Conservation (phyloP, 176 grass and related monocot species). For the Hyparrhenia diplandra region DNA sequence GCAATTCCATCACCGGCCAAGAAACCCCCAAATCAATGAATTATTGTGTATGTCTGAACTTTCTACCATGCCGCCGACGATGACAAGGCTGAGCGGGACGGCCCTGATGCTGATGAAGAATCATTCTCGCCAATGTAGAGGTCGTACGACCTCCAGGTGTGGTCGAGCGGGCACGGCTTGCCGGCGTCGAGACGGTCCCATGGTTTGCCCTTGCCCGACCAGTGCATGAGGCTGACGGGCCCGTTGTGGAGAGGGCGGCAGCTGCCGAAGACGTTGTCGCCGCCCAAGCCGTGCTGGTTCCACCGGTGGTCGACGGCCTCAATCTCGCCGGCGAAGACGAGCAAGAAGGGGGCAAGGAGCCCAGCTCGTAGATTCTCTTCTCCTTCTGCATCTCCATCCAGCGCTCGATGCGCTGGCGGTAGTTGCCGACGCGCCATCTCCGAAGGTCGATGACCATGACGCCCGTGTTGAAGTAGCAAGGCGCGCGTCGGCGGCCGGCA, state of each 20-base stretch:
- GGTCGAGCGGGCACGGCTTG: slow-evolving; percentile 66
- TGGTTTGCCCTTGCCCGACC: slow-evolving; percentile 88
- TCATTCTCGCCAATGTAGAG: slow-evolving; percentile 42
- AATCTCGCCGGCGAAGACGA: slow-evolving; percentile 80
- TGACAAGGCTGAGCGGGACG: slow-evolving; percentile 19
- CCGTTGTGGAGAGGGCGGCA: slow-evolving; percentile 83
- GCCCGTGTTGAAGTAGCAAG: slow-evolving; percentile 74
- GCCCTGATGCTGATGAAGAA: slow-evolving; percentile 27
- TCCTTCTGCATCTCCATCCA: slow-evolving; percentile 87
- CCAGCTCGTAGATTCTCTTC: slow-evolving; percentile 81
- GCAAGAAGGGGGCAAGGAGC: slow-evolving; percentile 77
- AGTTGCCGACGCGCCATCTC: slow-evolving; percentile 64
- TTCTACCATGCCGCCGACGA: slow-evolving; percentile 41
- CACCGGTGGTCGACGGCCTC: slow-evolving; percentile 84
- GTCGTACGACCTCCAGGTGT: slow-evolving; percentile 72
- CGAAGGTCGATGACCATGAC: slow-evolving; percentile 74
- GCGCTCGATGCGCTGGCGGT: slow-evolving; percentile 59
- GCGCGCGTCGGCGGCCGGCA: slow-evolving; percentile 27
- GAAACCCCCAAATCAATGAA: slow-evolving; percentile 35
- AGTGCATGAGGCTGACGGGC: slow-evolving; percentile 85
- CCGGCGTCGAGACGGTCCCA: slow-evolving; percentile 80
- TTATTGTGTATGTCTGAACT: slow-evolving; percentile 31
- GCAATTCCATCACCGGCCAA: slow-evolving; percentile 24
- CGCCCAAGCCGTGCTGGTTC: slow-evolving; percentile 95
- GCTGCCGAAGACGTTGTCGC: slow-evolving; percentile 79